Base-by-base conservation (phyloP, 2,329 filamentous ascomycete species). In the Ambrosiella xylebori region DNA sequence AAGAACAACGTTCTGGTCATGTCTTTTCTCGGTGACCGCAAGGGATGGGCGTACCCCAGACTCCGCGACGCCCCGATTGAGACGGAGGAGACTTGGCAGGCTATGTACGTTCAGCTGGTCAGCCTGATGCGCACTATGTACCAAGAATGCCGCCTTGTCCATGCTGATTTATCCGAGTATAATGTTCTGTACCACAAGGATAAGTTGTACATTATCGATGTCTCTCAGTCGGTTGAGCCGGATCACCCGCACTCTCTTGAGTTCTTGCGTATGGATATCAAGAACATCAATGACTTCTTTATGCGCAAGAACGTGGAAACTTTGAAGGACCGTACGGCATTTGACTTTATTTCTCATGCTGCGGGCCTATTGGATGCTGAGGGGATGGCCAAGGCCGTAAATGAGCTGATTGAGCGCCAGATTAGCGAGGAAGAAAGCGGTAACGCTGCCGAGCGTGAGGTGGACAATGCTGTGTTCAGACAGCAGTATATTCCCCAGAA, bases 141-240 rank as follows among this genome's bases (percentile, higher is more conserved):
- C 71, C 90, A 95, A 68, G 82, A 85, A 45, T 98, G 93, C 71
- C 81, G 79, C 57, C 81, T 98, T 7, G 91, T 98, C 0, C 93
- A 98, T 68, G 93, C 90, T 54, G 93, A 98, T 79, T 69, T 98
- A 68, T 95, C 88, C 74, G 93, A 98, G 76, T 98, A 98, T 79
- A 98, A 98, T 67, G 81, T 97, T 56, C 78, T 98, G 17, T 98
- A 94, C 73, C 79, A 96, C 73, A 78, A 88, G 59, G 76, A 80
- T 60, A 81, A 80, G 65, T 80, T 96, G 0, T 95, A 88, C 75
- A 85, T 98, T 66, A 98, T 98, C 69, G 93, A 98, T 70, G 93
- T 98, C 49, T 95, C 88, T 58, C 93, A 98, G 73, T 93, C 86
- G 66, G 93, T 98, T 17, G 94, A 97, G 73, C 90, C 94, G 64